A percentile compares a stretch with the other conserved stretches of the same genome.
phyloP scores from a whole-genome alignment of 192 early-diverging fungal genomes.

The Neocallimastix lanati region DNA sequence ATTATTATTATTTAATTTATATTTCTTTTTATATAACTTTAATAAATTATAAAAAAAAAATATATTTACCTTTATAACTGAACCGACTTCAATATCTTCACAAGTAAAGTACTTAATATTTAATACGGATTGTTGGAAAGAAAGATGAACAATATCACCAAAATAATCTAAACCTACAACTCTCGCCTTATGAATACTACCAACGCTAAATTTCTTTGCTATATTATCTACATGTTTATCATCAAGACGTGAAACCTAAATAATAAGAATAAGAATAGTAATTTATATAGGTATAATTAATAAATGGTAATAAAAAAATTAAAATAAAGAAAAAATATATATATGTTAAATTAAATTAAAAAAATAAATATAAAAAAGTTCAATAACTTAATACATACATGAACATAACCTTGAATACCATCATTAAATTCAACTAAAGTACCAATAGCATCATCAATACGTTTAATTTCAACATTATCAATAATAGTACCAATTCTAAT shows the following conservation, averaged over 20 bases:
- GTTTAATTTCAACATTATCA: conserved; percentile 37
- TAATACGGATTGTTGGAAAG: conserved; percentile 49
- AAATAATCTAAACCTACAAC: conserved; percentile 62
- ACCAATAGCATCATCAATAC: conserved; percentile 41
- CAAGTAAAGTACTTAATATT: conserved; percentile 46
- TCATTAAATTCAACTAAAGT: conserved; percentile 34
- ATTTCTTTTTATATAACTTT: no score
- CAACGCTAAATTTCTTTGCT: conserved; percentile 35
- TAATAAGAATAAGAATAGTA: conserved; percentile 1
- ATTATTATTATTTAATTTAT: no score
- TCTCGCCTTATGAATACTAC: conserved; percentile 52
- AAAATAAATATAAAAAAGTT: no score
- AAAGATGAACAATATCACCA: conserved; percentile 51
- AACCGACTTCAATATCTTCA: conserved; percentile 45
- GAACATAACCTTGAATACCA: conserved; percentile 35
- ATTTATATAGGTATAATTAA: no score
- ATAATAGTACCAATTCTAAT: conserved; percentile 54
- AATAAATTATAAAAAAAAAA: no score
- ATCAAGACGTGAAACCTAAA: conserved; percentile 40
- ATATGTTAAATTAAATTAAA: no score
- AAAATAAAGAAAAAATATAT: no score
- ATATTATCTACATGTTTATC: conserved; percentile 41
- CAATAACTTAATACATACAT: conserved; percentile 26
- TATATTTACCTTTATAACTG: conserved; percentile 22
- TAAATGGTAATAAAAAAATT: no score